Evolutionary conservation across 371 early-diverging fungal genomes (phyloP).

Genomic region (Rhizopus microsporus): DNA sequence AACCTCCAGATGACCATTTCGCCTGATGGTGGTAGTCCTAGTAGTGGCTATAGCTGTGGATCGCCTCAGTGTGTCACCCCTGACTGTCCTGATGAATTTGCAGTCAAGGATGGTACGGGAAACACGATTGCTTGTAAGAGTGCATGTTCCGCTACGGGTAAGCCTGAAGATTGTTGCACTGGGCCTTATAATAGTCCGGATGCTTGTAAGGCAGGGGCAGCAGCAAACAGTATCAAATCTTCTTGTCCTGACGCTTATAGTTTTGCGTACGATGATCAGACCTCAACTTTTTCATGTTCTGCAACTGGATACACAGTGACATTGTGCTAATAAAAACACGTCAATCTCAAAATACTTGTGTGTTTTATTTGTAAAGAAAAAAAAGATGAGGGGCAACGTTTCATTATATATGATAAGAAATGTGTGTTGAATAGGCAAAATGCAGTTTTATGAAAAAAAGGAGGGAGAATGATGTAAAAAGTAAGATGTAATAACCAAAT

Average conservation of each 20-base stretch:
- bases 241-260: conserved; percentile 49
- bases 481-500: no score
- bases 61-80: conserved; percentile 31
- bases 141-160: conserved; percentile 31
- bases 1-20: conserved; percentile 38
- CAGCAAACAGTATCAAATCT: conserved; percentile 24
- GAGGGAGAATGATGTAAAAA: no score
- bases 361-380: conserved; percentile 1
- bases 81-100: conserved; percentile 33
- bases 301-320: conserved; percentile 14
- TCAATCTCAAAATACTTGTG: background rate
- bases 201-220: conserved; percentile 26
- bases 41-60: conserved; percentile 38
- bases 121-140: conserved; percentile 39
- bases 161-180: conserved; percentile 34
- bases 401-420: no score
- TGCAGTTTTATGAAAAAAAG: background rate
- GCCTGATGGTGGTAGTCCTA: conserved; percentile 14
- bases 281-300: conserved; percentile 23
- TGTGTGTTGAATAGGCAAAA: no score
- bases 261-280: conserved; percentile 27
- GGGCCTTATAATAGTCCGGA: conserved; percentile 31
- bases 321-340: conserved; percentile 17
- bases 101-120: conserved; percentile 31
- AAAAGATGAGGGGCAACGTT: background rate